Base-by-base conservation (phyloP, 257 asterid genomes). In the Plectranthus barbatus region DNA sequence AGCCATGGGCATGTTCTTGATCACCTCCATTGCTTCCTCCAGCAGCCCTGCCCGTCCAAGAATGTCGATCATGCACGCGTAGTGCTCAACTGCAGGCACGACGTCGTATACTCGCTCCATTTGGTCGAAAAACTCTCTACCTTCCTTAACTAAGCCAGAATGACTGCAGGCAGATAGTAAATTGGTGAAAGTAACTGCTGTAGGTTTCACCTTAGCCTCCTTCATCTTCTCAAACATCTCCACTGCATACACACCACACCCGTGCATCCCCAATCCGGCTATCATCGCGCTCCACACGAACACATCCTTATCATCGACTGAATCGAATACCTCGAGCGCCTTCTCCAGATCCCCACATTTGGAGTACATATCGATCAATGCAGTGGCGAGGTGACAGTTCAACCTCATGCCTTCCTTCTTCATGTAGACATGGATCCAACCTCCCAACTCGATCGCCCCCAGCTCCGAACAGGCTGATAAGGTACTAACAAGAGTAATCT, bases 251-350 rank as follows among this genome's bases (percentile, higher is more conserved):
- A 50, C 56, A 0, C 96, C 93, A 26, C 74, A 61, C 26, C 97
- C 97, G 39, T 91, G 93, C 91, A 86, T 84, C 33, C 87, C 91
- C 3, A 82, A 64, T 19, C 88, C 97, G 24, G 87, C 94, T 56
- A 91, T 81, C 96, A 91, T 91, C 5, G 97, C 72, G 59, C 90
- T 91, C 95, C 95, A 91, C 9, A 81, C 86, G 26, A 70, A 88
- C 0, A 80, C 94, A 33, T 91, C 97, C 73, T 78, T 79, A 21
- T 55, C 51, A 3, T 77, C 72, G 36, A 74, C 70, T 0, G 88
- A 84, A 33, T 68, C 31, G 49, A 91, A 88, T 9, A 91, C 86
- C 24, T 84, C 87, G n/a, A 79, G 76, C 17, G 96, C 96, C 76
- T 80, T 84, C 60, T 76, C 72, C 45, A 91, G 68, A 72, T 81